Evolutionary conservation across 108 stramenopile genomes (phyloP), one percentile per base, ranked within the genome.

Genomic region (Mayamaea pseudoterrestris): DNA sequence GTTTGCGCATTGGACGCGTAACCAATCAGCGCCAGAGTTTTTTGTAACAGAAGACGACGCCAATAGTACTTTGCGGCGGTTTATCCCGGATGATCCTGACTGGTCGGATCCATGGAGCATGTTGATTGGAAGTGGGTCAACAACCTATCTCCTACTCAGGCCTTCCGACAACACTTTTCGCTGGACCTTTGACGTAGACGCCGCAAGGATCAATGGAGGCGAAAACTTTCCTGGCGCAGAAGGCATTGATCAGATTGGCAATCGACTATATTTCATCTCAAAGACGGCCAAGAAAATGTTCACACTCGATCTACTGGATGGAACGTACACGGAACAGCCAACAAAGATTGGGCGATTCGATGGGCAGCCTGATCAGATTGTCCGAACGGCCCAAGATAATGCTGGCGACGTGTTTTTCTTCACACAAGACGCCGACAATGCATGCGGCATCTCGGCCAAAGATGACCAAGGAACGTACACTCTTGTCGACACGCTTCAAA

Each of bases 11-110:
- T 35, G 31, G 41, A 39, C 22, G 13, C 41, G 68, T n/a, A 30
- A 65, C 28, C 34, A 26, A 24, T 3, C 16, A 12, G 14, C 18
- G 16, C 61, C 40, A 13, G 22, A 44, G 31, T 76, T 71, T 34
- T 81, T 71, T 48, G 41, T 71, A 2, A 74, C 80, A 6, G 71
- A 73, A 61, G 74, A 81, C 35, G 25, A 47, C 22, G 31, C 34
- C 11, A 49, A 35, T 3, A 75, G 80, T 9, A 47, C 60, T 0
- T 27, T 80, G 24, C 51, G 57, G 4, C 66, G 73, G 22, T 74
- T 69, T 40, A 61, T 55, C 17, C 68, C 69, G 8, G 26, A 21
- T 11, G 27, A 25, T 25, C 11, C 52, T 23, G 53, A 60, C 57
- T 41, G 43, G 31, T 25, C 16, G 20, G 61, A 49, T 12, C 51